Evolutionary conservation across 176 grass and related monocot genomes (phyloP).

Genomic region (Oryza punctata): DNA sequence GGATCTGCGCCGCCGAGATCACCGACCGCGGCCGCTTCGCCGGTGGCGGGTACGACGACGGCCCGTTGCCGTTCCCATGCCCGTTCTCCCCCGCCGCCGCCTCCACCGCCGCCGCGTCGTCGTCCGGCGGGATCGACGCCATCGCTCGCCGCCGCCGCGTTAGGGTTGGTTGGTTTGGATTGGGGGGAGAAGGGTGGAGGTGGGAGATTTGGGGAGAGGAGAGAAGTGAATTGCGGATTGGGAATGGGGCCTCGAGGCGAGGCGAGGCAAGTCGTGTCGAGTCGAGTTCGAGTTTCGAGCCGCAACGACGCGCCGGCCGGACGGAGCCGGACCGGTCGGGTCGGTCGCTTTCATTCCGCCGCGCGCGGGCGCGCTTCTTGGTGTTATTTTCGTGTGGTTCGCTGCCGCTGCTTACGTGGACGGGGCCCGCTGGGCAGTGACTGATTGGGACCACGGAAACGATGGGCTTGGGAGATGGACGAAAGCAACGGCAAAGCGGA

Average conservation of each 20-base stretch:
- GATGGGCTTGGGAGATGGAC: neutral
- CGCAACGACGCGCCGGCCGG: neutral
- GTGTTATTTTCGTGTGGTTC: neutral
- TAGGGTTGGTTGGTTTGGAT: conserved; percentile 40
- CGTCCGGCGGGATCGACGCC: conserved; percentile 37
- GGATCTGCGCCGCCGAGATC: conserved; percentile 54
- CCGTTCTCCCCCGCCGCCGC: conserved; percentile 43
- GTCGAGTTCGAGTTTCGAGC: neutral
- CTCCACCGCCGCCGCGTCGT: neutral
- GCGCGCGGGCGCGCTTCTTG: neutral
- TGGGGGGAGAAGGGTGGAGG: conserved; percentile 21
- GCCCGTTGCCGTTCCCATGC: conserved; percentile 24
- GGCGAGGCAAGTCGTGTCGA: neutral
- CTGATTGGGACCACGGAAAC: neutral
- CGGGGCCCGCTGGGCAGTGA: neutral
- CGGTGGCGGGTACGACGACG: neutral
- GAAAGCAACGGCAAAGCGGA: neutral
- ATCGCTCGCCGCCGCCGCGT: conserved; percentile 22
- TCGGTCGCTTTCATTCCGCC: neutral
- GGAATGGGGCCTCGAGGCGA: neutral
- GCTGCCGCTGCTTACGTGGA: neutral
- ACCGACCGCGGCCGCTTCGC: conserved; percentile 45
- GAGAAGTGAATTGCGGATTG: neutral
- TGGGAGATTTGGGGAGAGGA: neutral
- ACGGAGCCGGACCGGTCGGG: neutral